A percentile compares a stretch with the other conserved stretches of the same genome.
phyloP scores from a whole-genome alignment of 192 early-diverging fungal genomes.

The Podila epigama region DNA sequence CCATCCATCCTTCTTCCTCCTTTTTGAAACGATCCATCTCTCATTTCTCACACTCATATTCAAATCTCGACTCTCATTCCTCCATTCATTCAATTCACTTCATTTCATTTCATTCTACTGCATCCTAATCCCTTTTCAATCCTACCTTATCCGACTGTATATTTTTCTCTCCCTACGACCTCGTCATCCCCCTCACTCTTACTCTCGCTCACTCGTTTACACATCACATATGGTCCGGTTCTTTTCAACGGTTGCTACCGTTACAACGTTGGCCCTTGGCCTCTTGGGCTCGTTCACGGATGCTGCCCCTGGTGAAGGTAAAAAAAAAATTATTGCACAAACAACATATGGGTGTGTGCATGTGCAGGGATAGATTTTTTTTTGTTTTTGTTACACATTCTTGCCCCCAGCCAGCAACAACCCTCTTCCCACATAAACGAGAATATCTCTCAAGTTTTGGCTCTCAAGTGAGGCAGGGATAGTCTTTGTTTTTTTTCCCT shows the following conservation, averaged over 20 bases:
- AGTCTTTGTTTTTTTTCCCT: no score
- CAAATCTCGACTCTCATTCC: no score
- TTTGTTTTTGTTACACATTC: no score
- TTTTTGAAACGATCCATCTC: background rate
- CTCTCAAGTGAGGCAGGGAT: no score
- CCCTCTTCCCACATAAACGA: no score
- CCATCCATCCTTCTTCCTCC: no score
- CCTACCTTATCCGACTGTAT: background rate
- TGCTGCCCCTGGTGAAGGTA: background rate
- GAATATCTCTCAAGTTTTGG: no score
- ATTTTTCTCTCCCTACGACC: no score
- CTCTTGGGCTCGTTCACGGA: background rate
- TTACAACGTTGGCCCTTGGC: background rate
- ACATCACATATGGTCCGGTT: background rate
- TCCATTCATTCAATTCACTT: no score
- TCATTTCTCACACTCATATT: no score
- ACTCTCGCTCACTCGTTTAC: background rate
- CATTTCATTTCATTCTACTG: background rate
- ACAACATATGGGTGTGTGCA: background rate
- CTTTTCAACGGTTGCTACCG: background rate
- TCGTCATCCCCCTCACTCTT: background rate
- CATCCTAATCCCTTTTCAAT: conserved; percentile 10
- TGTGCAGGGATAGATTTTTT: background rate
- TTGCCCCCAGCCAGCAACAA: no score
- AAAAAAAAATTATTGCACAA: background rate